Conservation (phyloP, 2,329 filamentous ascomycete genomes). For the Colletotrichum sp. region DNA sequence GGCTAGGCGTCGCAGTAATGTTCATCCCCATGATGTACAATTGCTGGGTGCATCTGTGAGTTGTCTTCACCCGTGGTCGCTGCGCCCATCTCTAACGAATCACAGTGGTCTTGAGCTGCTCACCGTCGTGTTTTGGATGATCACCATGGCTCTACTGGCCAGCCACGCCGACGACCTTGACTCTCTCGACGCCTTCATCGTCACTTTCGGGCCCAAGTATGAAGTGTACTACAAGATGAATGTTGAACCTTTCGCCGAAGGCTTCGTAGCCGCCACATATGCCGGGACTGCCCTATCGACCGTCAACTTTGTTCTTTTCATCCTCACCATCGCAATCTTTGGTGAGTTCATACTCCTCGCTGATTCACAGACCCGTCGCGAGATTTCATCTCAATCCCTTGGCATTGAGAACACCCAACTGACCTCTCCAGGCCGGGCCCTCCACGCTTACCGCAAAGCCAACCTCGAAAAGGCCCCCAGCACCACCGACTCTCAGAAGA, state of each 20-base stretch:
- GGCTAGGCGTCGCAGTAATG: constrained; percentile 19
- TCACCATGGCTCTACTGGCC: constrained; percentile 20
- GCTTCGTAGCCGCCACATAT: constrained; percentile 22
- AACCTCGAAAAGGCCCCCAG: constrained; percentile 17
- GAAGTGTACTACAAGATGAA: constrained; percentile 21
- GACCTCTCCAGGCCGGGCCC: constrained; percentile 13
- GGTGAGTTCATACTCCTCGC: not conserved
- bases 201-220: constrained; percentile 17
- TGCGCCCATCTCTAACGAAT: not conserved
- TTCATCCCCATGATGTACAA: constrained; percentile 24
- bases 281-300: constrained; percentile 17
- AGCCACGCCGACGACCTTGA: constrained; percentile 24
- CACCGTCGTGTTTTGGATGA: constrained; percentile 22
- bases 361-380: not conserved
- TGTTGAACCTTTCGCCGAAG: constrained; percentile 12
- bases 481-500: constrained; percentile 13
- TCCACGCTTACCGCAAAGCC: constrained; percentile 13
- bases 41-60: constrained; percentile 24
- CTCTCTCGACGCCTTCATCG: constrained; percentile 19
- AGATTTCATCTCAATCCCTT: not conserved
- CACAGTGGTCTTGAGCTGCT: constrained; percentile 20
- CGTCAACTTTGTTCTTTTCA: constrained; percentile 19
- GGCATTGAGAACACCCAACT: not conserved
- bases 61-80: not conserved
- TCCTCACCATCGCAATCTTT: constrained; percentile 18